Evolutionary conservation across 352 stramenopile genomes (phyloP), one percentile per base, ranked within the genome.

Genomic region (Elongisporangium anandrum): DNA sequence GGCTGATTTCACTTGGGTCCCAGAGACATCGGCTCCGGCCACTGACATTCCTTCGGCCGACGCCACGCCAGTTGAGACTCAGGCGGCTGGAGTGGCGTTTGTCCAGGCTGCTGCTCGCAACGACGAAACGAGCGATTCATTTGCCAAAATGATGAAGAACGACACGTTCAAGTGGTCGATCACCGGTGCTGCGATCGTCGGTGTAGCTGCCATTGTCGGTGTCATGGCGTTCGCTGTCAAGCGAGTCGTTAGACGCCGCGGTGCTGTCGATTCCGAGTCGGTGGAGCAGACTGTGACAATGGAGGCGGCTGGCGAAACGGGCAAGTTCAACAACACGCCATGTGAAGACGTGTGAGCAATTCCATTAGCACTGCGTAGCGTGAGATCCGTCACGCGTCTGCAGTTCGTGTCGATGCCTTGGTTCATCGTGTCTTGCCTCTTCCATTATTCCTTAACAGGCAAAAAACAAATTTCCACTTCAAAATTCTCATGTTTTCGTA

Each of bases 141-240:
- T 61, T 4, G 56, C 58, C 41, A 49, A 57, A 39, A 34, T 63
- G 47, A 54, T 59, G 13, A 59, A 62, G 38, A 52, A 66, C 51
- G 52, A 56, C 50, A 57, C 55, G 15, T 61, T 65, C 38, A 60
- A 65, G 54, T 60, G 60, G 54, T 55, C 60, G n/a, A 34, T 65
- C 16, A 20, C 60, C 16, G 54, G 53, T 39, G 49, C 38, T 45
- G 60, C 60, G 4, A 57, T 51, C 12, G 54, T 79, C 26, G 70
- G 64, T 26, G 64, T 63, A n/a, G 45, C 77, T 17, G 70, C 66
- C 20, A 68, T 71, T 3, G 52, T 78, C 4, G 65, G 61, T 4
- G 56, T 69, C 0, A 39, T 73, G 22, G 69, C 59, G 16, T 47
- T 71, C 19, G 64, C 58, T 15, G 61, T 65, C n/a, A 78, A 71